Base-by-base conservation (phyloP, 495 filamentous ascomycete species). In the Lasiosphaeris hirsuta region DNA sequence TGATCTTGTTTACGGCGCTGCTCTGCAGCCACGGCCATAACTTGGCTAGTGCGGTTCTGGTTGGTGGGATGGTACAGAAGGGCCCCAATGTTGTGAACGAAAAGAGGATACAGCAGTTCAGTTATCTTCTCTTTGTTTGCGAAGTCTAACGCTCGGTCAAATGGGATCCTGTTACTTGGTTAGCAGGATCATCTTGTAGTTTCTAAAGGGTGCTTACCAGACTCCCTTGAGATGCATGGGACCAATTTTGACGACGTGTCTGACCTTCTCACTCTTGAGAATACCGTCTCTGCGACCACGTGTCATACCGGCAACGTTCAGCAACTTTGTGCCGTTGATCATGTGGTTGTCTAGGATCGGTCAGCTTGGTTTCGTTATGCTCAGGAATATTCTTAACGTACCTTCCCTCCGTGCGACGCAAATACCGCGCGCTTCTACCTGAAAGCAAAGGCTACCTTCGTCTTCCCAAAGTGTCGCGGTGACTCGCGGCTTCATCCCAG, bases 61-160 rank as follows among this genome's bases (percentile, higher is more conserved):
- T 97, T 97, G 35, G 90, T 88, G 0, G 93, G 93, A 66, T 97
- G 94, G 70, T 97, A 97, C 58, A 98, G 80, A 52, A 97, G 80
- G 39, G 90, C 87, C 42, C 94, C 90, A 65, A 98, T 97, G 73
- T 97, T 96, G 70, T 97, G 92, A 33, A 98, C 94, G 69, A 98
- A 98, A 15, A 98, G 78, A 23, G 94, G 94, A 74, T 98, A 98
- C 55, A 98, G 71, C 10, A 90, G 73, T 71, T 98, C 93, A 0
- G 95, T 97, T 61, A 98, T 98, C 75, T 97, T 97, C 73, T 98
- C 94, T 80, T 96, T 97, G 76, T 98, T 98, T 39, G 94, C 95
- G 67, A 98, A 98, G 62, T 98, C 94, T 41, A 98, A 76, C 2
- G 94, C 94, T 51, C 95, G 84, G 57, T 97, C 95, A 63, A 95